Conservation (phyloP, 83 land plant genomes). For the Larix sibirica region DNA sequence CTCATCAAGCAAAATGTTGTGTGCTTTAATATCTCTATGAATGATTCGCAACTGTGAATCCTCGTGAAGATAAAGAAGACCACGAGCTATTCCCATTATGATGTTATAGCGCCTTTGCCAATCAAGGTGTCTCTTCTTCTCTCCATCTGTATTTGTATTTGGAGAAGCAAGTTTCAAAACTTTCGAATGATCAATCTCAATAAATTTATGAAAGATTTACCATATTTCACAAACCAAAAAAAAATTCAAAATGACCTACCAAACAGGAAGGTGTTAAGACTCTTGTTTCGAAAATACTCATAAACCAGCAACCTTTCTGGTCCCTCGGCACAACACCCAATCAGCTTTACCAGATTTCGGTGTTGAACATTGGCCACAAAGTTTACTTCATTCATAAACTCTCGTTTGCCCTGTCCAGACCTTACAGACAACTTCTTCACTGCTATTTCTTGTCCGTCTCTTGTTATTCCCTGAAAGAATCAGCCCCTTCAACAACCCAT, state of each 20-base stretch:
- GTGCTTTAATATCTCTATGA: not conserved
- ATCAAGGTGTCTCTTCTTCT: not conserved
- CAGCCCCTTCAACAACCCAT: not conserved
- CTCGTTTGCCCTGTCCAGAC: too few relatives aligned
- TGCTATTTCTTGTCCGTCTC: not conserved
- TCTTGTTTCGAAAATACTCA: too few relatives aligned
- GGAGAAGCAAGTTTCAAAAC: too few relatives aligned
- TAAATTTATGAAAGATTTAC: too few relatives aligned
- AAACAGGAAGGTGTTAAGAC: too few relatives aligned
- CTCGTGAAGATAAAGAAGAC: not conserved
- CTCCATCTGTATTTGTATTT: not conserved
- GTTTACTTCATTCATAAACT: too few relatives aligned
- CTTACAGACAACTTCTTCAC: not conserved
- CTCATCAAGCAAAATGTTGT: not conserved
- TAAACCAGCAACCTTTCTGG: too few relatives aligned
- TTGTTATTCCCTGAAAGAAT: too few relatives aligned
- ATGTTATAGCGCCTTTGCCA: not conserved
- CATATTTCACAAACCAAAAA: too few relatives aligned
- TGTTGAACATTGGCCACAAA: slow-evolving; percentile 1
- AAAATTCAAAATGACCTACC: too few relatives aligned
- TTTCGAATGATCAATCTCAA: too few relatives aligned
- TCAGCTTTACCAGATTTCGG: slow-evolving; percentile 10
- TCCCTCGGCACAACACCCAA: too few relatives aligned
- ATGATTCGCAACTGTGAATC: not conserved
- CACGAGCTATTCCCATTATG: not conserved